These are phyloP conservation scores for Fusarium hostae DNA, from an alignment of 2,329 filamentous ascomycete species.

Conservation along the genomic window DNA sequence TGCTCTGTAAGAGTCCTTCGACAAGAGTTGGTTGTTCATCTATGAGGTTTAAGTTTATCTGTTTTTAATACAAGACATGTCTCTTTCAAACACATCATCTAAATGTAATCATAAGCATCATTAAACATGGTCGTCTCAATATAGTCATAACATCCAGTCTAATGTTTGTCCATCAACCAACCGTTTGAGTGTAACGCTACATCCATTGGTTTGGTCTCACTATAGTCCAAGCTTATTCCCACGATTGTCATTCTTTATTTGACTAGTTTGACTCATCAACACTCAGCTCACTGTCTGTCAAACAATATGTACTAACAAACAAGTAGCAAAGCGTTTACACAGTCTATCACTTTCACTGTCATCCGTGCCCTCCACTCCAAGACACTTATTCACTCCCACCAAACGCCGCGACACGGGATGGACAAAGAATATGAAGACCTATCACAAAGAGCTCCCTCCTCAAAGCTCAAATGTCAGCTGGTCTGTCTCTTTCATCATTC, in stretches of 20 bases:
- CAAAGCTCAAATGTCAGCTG: neutral
- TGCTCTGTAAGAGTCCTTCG: slow-evolving; percentile 41
- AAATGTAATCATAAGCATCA: neutral
- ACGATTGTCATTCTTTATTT: neutral
- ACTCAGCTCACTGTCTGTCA: neutral
- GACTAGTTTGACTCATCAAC: neutral
- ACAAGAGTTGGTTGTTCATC: neutral
- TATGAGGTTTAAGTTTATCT: slow-evolving; percentile 11
- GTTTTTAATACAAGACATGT: slow-evolving; percentile 24
- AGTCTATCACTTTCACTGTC: neutral
- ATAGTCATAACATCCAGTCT: neutral
- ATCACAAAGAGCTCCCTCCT: too few relatives aligned
- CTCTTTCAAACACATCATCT: neutral
- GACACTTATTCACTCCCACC: neutral
- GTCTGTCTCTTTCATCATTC: neutral
- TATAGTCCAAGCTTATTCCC: neutral
- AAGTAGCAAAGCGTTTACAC: neutral
- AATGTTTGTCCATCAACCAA: neutral
- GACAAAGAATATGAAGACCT: neutral
- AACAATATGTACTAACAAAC: neutral
- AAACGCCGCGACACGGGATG: neutral
- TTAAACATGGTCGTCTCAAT: neutral
- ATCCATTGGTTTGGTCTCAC: neutral
- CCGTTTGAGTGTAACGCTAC: neutral
- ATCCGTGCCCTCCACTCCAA: neutral